Evolutionary conservation across 352 stramenopile genomes (phyloP).

Genomic region (Phytophthora pinifolia): DNA sequence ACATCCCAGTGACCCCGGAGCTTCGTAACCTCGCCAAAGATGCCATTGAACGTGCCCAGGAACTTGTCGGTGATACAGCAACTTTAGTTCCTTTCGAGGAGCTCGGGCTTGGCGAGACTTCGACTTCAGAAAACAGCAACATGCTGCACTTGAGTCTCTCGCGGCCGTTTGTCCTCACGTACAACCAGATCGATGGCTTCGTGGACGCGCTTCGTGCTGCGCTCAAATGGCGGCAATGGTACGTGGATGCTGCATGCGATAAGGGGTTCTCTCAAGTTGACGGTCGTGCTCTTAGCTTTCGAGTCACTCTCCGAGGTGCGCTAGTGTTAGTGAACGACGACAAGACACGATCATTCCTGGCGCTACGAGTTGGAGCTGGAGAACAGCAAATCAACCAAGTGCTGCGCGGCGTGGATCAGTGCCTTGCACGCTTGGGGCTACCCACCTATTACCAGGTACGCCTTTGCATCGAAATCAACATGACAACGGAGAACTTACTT

Average conservation of each 20-base stretch:
- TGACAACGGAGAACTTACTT: conserved; percentile 22
- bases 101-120: conserved; percentile 9
- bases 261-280: not conserved
- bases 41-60: conserved; percentile 37
- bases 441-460: conserved; percentile 69
- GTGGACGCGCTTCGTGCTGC: conserved; percentile 61
- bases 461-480: not conserved
- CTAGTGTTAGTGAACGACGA: conserved; percentile 76
- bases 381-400: conserved; percentile 36
- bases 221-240: conserved; percentile 74
- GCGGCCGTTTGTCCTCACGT: conserved; percentile 70
- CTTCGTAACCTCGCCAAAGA: conserved; percentile 27
- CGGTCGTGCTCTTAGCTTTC: conserved; percentile 36
- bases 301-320: conserved; percentile 34
- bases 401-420: conserved; percentile 61
- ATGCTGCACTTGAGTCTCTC: conserved; percentile 74
- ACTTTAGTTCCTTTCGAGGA: conserved; percentile 42
- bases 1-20: conserved; percentile 31
- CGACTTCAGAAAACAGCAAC: conserved; percentile 7
- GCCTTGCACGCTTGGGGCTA: conserved; percentile 49
- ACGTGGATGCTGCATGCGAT: conserved; percentile 4
- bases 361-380: conserved; percentile 47
- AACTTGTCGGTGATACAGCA: conserved; percentile 21
- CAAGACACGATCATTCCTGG: conserved; percentile 71
- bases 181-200: conserved; percentile 68